These are phyloP conservation scores for Citrullus colocynthis DNA, from an alignment of 306 rosid species.

Conservation along the genomic window DNA sequence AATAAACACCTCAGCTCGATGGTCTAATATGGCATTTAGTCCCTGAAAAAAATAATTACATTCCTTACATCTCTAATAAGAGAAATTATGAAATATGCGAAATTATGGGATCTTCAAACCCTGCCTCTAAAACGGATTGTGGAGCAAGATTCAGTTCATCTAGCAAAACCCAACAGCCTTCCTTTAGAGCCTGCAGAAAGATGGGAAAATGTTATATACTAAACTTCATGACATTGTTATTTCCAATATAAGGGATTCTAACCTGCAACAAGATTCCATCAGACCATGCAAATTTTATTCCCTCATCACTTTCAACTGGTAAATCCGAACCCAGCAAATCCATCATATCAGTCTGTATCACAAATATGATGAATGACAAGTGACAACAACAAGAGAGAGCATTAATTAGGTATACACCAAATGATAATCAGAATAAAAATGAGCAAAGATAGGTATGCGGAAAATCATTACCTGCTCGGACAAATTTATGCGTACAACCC, in stretches of 20 bases:
- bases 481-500: constrained; percentile 77
- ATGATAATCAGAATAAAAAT: background rate
- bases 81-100: background rate
- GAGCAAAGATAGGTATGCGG: background rate
- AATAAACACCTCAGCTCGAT: constrained; percentile 93
- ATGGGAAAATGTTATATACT: constrained; percentile 11
- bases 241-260: constrained; percentile 9
- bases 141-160: constrained; percentile 99
- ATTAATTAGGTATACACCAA: background rate
- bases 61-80: background rate
- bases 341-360: constrained; percentile 90
- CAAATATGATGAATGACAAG: background rate
- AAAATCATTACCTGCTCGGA: constrained; percentile 70
- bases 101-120: background rate
- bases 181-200: constrained; percentile 69
- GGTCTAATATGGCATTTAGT: constrained; percentile 91
- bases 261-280: constrained; percentile 96
- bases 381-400: background rate
- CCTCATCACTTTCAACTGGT: constrained; percentile 81
- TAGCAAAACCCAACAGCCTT: constrained; percentile 93
- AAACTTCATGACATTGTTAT: constrained; percentile 3
- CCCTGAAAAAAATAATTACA: constrained; percentile 34
- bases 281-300: constrained; percentile 87
- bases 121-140: constrained; percentile 83
- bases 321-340: constrained; percentile 90